phyloP scores from a whole-genome alignment of 192 early-diverging fungal genomes.

The Chytriomyces hyalinus region DNA sequence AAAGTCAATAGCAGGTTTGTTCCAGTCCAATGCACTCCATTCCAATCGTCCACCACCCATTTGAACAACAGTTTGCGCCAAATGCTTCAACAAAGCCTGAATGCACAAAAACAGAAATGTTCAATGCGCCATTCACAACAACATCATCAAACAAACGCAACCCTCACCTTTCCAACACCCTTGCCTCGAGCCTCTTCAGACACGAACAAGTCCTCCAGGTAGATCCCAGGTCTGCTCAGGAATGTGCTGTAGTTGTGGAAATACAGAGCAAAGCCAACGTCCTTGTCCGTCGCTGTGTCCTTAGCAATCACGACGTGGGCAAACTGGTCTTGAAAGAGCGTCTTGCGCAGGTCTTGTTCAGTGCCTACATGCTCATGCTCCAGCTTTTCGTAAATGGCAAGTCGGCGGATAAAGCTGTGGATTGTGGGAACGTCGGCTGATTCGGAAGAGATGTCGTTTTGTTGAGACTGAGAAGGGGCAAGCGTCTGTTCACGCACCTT shows the following conservation, averaged over 20 bases:
- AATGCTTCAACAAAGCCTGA: slow-evolving; percentile 60
- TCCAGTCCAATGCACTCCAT: slow-evolving; percentile 86
- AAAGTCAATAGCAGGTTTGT: slow-evolving; percentile 78
- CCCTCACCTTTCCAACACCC: slow-evolving; percentile 66
- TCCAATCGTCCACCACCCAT: slow-evolving; percentile 77
- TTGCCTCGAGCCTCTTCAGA: slow-evolving; percentile 62
- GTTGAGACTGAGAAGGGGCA: not conserved
- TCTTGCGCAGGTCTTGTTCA: slow-evolving; percentile 62
- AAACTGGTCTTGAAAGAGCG: slow-evolving; percentile 71
- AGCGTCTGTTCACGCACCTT: not conserved
- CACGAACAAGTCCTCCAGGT: slow-evolving; percentile 88
- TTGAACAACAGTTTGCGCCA: slow-evolving; percentile 69
- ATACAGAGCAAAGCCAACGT: slow-evolving; percentile 82
- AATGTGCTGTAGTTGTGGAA: slow-evolving; percentile 87
- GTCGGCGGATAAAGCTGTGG: slow-evolving; percentile 70
- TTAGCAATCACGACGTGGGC: slow-evolving; percentile 73
- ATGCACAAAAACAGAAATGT: not conserved
- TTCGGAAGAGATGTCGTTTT: not conserved
- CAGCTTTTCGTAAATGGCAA: slow-evolving; percentile 81
- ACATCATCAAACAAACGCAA: slow-evolving; percentile 6
- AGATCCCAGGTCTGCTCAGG: slow-evolving; percentile 70
- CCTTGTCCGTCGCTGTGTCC: slow-evolving; percentile 41
- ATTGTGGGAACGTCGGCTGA: slow-evolving; percentile 67
- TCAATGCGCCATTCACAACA: not conserved
- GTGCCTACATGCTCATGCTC: slow-evolving; percentile 74